Base-by-base conservation (phyloP, 2,329 filamentous ascomycete species). In the Hypoxylon sp. region DNA sequence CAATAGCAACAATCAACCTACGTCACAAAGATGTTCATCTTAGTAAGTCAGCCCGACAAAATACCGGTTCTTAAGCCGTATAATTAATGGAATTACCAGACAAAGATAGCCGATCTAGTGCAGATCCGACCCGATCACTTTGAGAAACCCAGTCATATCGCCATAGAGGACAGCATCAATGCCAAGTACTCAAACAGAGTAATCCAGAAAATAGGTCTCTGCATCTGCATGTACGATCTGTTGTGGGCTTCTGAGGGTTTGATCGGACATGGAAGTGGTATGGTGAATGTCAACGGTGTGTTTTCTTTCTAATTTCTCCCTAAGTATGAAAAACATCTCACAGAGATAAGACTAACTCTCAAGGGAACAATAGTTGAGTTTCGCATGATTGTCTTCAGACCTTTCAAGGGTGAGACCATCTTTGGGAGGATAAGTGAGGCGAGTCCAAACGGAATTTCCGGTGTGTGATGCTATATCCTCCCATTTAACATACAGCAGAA, bases 121-220 rank as follows among this genome's bases (percentile, higher is more conserved):
- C 93, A 97, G 81, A 97, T 99, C 81, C 87, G 89, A 32, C 96
- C 96, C 1, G 88, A 93, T 75, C 93, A 98, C 78, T 97, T 98
- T 77, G 87, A 90, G 67, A 96, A 96, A 80, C 86, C 89, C 67
- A 97, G 93, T 76, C 87, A 89, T 32, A 87, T 94, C 69, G 93
- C 94, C 0, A 93, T 99, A 70, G 94, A 98, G 81, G 94, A 99
- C 82, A 96, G 96, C 75, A 96, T 99, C 82, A 98, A 99, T 79
- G 87, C 90, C 70, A 99, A 99, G 82, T 99, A 98, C 80, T 90
- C 95, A 65, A 98, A 99, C 49, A 72, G 92, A 87, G 92, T 94
- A 21, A 93, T 99, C 68, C 95, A 97, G 78, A 96, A 96, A 77
- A 90, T 98, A 65, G 96, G 96, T 10, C 89, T 99, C 3, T 98